Base-by-base conservation (phyloP, 768 basidiomycete genomes). In the Antrodiella citrinella region DNA sequence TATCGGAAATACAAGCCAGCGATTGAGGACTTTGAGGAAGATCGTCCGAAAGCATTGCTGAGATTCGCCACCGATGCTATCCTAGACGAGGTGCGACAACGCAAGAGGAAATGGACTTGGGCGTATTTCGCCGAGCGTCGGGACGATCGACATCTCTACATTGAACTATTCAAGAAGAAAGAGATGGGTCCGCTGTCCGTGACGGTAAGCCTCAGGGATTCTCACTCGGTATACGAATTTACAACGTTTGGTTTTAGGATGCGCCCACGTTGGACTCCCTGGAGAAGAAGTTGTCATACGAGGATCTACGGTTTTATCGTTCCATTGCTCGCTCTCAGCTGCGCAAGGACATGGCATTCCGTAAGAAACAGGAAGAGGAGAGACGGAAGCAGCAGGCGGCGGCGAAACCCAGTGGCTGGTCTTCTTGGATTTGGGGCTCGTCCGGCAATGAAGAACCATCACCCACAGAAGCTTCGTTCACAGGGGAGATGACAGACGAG, bases 281-380 rank as follows among this genome's bases (percentile, higher is more conserved):
- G 49, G 96, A 99, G 65, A 71, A 65, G 56, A 91, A 91, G 63
- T 74, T 98, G 23, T 76, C 83, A 0, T 98, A 97, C 57, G 91
- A 95, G 65, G 96, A 98, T 60, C 84, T 99, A 46, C 84, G 95
- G 3, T 96, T 97, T 68, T 99, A 98, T 69, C 82, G 96, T 25
- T 97, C 93, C 3, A 91, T 98, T 53, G 90, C 92, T 0, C 83
- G 90, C 22, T 91, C 91, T 2, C 82, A 82, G 55, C 72, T 95
- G 13, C 82, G 85, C 58, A 92, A 97, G 64, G 92, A 98, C 59
- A 73, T 80, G 19, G 88, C 81, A 2, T 69, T 84, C 26, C 69
- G 73, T 44, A 77, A 77, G 57, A 82, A 81, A 59, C 66, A 76
- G 38, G 75, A 91, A 48, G 86, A 89, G 59, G 82, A 82, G 47